A percentile compares a stretch with the other conserved stretches of the same genome.
Conservation (phyloP, 2,329 filamentous ascomycete species). For the Bipolaris zeicola region DNA sequence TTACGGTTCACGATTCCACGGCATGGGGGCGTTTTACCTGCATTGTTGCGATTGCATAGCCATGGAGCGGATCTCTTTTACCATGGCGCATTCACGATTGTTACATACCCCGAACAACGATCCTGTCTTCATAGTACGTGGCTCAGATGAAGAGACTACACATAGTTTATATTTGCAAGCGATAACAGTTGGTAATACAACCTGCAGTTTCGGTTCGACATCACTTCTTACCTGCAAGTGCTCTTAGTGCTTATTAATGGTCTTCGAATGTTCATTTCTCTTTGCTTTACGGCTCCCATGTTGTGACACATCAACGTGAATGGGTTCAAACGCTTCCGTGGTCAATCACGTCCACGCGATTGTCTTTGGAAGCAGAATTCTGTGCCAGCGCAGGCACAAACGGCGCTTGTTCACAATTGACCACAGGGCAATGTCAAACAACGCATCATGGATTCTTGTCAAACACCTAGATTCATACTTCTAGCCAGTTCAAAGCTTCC, state of each 20-base stretch:
- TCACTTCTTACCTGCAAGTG: neutral
- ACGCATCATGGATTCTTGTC: neutral
- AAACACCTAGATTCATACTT: neutral
- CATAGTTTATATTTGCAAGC: conserved; percentile 24
- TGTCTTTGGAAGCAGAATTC: neutral
- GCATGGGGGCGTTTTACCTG: conserved; percentile 33
- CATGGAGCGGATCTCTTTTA: conserved; percentile 34
- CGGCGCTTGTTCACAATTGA: conserved; percentile 12
- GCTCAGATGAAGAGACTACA: conserved; percentile 17
- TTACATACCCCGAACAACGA: conserved; percentile 23
- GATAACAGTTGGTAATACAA: conserved; percentile 11
- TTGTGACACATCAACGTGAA: neutral
- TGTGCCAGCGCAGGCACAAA: conserved; percentile 20
- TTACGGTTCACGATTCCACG: conserved; percentile 35
- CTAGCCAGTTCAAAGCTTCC: neutral
- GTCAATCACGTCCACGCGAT: conserved; percentile 2
- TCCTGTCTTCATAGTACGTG: conserved; percentile 25
- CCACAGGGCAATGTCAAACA: conserved; percentile 11
- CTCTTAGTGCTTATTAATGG: neutral
- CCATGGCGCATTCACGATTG: conserved; percentile 28
- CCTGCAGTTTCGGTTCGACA: conserved; percentile 6
- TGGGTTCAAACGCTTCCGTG: neutral
- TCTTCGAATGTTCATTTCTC: neutral
- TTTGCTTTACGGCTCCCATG: neutral
- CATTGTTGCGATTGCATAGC: conserved; percentile 40